phyloP scores from a whole-genome alignment of 768 basidiomycete species.

The Imleria badia region DNA sequence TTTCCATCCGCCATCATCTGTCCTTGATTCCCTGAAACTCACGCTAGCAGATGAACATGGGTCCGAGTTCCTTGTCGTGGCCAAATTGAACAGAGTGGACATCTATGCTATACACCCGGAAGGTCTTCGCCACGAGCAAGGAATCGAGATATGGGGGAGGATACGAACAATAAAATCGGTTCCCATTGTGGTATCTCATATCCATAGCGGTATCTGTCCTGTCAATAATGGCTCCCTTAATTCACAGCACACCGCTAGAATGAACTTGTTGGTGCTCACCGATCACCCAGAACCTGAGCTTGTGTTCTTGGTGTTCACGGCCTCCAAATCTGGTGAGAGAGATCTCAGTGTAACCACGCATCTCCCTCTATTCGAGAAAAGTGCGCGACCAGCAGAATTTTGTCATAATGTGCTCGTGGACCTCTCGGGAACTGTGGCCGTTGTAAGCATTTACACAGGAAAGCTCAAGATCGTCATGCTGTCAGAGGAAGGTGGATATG shows the following conservation, averaged over 20 bases:
- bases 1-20: conserved; percentile 75
- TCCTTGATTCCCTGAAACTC: conserved; percentile 68
- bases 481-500: conserved; percentile 48
- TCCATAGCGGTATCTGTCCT: not conserved
- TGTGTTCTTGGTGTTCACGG: conserved; percentile 56
- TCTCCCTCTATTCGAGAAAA: conserved; percentile 55
- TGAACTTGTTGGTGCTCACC: conserved; percentile 61
- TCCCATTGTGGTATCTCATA: conserved; percentile 47
- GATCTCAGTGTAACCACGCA: conserved; percentile 42
- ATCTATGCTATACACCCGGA: conserved; percentile 63
- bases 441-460: conserved; percentile 67
- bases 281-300: conserved; percentile 79
- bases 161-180: conserved; percentile 56
- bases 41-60: conserved; percentile 47
- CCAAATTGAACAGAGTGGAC: conserved; percentile 64
- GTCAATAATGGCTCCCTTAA: conserved; percentile 6
- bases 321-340: conserved; percentile 32
- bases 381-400: conserved; percentile 65
- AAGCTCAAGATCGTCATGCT: conserved; percentile 66
- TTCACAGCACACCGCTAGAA: conserved; percentile 32
- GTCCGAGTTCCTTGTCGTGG: conserved; percentile 65
- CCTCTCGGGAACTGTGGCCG: conserved; percentile 56
- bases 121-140: conserved; percentile 60
- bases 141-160: conserved; percentile 68
- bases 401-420: conserved; percentile 69